Base-by-base conservation (phyloP, 202 grass and related monocot species). In the Bolboschoenoplectus hybrid region DNA sequence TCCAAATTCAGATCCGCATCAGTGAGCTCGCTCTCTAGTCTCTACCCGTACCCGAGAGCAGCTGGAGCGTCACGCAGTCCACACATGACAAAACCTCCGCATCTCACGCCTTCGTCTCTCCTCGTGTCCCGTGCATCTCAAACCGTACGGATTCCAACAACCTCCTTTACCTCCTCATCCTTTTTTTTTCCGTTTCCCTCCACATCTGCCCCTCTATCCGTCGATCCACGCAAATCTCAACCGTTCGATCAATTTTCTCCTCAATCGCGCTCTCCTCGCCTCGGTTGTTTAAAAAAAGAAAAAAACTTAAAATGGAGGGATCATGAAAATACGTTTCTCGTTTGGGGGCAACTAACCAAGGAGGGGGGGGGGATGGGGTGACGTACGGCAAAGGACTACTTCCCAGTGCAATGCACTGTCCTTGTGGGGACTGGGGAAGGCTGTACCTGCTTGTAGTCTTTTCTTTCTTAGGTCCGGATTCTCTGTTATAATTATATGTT, bases 141-240 rank as follows among this genome's bases (percentile, higher is more conserved):
- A 17, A 35, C 82, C 82, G 63, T 84, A 84, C 82, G 47, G 64
- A 9, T 40, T 80, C 85, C 72, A 77, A 65, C 74, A 45, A 80
- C 44, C 53, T 67, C 34, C 41, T 26, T 26, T 26, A 26, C 26
- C 38, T 17, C 63, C 63, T 38, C 75, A 66, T 66, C 20, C 9
- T 56, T 52, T 53, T 38, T 2, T 16, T 26, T 26, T 74, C 14
- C 19, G 6, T 19, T 44, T 63, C 39, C 40, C 12, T 63, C 0
- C 58, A 81, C 20, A 81, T 61, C 35, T n/a, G 13, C 7, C 36
- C 6, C 7, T 17, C 6, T 39, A 58, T 57, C 32, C 1, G 43
- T 53, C 26, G 3, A 55, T 38, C 1, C 4, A 7, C 19, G 5
- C 49, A 38, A 73, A 69, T 76, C 49, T 5, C 5, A 9, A 14